Percentiles rank a stretch among this genome's conserved stretches.
These are phyloP conservation scores for Pythium vanterpoolii DNA, from an alignment of 352 stramenopile genomes.

Conservation along the genomic window DNA sequence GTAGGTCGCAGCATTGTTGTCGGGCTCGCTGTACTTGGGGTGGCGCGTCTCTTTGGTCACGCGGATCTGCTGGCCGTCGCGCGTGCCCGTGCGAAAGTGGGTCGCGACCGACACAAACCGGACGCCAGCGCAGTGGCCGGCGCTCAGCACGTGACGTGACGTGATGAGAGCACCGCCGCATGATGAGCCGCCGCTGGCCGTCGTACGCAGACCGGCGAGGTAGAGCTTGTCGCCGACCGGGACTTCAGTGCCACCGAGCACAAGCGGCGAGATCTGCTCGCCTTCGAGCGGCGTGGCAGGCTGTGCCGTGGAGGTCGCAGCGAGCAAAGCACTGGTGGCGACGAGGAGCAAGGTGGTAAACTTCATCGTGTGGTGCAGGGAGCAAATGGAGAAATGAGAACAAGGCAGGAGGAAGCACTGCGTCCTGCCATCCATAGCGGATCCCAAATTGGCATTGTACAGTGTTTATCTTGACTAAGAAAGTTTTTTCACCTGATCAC, in stretches of 20 bases:
- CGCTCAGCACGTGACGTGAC: slow-evolving; percentile 22
- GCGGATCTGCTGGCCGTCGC: slow-evolving; percentile 10
- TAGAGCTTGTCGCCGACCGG: slow-evolving; percentile 20
- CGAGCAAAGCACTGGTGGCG: background rate
- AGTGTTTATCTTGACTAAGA: too few species aligned
- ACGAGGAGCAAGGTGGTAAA: background rate
- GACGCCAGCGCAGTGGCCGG: slow-evolving; percentile 20
- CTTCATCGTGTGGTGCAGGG: background rate
- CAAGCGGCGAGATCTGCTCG: slow-evolving; percentile 11
- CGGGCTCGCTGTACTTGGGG: slow-evolving; percentile 11
- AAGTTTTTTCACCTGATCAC: too few species aligned
- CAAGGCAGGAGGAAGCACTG: background rate
- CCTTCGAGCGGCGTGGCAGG: background rate
- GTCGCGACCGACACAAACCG: slow-evolving; percentile 20
- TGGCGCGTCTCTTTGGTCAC: slow-evolving; percentile 14
- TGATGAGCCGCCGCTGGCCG: background rate
- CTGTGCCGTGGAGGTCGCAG: background rate
- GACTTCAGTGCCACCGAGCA: slow-evolving; percentile 22
- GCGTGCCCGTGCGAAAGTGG: slow-evolving; percentile 17
- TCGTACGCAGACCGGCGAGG: slow-evolving; percentile 15
- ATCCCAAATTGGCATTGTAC: too few species aligned
- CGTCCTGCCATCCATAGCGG: too few species aligned
- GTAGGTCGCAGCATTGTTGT: slow-evolving; percentile 17
- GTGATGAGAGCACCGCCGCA: slow-evolving; percentile 27
- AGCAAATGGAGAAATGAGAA: background rate